Evolutionary conservation across 805 yeast species (phyloP).

Genomic region (Pichia nakasei): DNA sequence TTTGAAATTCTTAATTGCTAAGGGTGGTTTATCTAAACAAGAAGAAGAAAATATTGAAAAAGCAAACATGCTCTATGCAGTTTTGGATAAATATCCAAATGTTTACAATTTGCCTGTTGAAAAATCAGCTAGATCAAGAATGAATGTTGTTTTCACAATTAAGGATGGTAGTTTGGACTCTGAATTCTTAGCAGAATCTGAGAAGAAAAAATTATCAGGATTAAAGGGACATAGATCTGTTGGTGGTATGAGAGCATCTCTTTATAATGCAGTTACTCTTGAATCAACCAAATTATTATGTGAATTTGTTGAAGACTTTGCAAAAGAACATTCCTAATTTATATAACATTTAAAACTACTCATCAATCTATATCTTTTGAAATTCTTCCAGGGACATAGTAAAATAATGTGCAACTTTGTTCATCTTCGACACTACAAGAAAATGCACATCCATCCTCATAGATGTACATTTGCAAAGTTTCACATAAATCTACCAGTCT

Average conservation of each 20-base stretch:
- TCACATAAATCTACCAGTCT: conserved; percentile 53
- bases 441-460: conserved; percentile 44
- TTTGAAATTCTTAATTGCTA: conserved; percentile 46
- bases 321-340: conserved; percentile 27
- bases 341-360: too few relatives aligned
- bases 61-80: conserved; percentile 53
- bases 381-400: conserved; percentile 34
- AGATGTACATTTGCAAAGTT: conserved; percentile 48
- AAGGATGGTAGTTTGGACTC: conserved; percentile 50
- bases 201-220: conserved; percentile 54
- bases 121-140: conserved; percentile 59
- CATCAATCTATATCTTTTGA: not conserved
- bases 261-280: conserved; percentile 77
- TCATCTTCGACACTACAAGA: conserved; percentile 61
- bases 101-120: conserved; percentile 63
- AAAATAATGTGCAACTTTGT: conserved; percentile 56
- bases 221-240: conserved; percentile 95
- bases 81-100: conserved; percentile 56
- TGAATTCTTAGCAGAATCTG: conserved; percentile 62
- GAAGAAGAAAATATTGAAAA: conserved; percentile 50
- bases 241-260: conserved; percentile 92
- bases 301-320: conserved; percentile 53
- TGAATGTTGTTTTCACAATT: conserved; percentile 90
- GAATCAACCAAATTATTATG: conserved; percentile 51
- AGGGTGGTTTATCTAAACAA: conserved; percentile 68